Conservation (phyloP, 257 asterid species). For the Gentiana dahurica region DNA sequence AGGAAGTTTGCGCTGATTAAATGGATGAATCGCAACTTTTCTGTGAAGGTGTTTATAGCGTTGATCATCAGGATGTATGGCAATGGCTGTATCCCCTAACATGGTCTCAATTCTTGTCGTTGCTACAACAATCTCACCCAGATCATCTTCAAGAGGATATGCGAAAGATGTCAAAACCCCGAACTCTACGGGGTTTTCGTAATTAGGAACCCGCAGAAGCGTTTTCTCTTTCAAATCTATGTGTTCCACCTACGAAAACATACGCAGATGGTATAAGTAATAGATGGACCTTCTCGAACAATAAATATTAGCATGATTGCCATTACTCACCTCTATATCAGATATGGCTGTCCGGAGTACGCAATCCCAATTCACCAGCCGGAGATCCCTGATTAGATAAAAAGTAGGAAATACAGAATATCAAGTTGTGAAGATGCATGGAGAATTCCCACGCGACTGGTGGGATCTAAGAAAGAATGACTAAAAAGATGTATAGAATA, state of each 20-base stretch:
- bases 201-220: slow-evolving; percentile 58
- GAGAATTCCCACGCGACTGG: too few species aligned
- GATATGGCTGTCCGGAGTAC: slow-evolving; percentile 90
- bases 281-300: background rate
- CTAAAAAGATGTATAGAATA: slow-evolving; percentile 3
- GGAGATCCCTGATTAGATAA: slow-evolving; percentile 50
- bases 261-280: slow-evolving; percentile 6
- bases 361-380: slow-evolving; percentile 96
- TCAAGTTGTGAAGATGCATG: too few species aligned
- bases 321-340: slow-evolving; percentile 68
- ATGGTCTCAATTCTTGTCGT: slow-evolving; percentile 93
- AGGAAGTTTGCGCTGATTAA: slow-evolving; percentile 75
- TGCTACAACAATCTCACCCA: slow-evolving; percentile 92
- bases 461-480: too few species aligned
- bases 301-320: background rate
- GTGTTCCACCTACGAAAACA: slow-evolving; percentile 59
- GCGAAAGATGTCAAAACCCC: slow-evolving; percentile 96
- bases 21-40: slow-evolving; percentile 80
- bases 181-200: slow-evolving; percentile 68
- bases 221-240: slow-evolving; percentile 74
- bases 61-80: slow-evolving; percentile 82
- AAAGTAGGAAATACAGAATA: too few species aligned
- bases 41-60: slow-evolving; percentile 83
- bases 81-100: slow-evolving; percentile 97
- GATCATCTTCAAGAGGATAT: slow-evolving; percentile 76